Evolutionary conservation across 73 alveolate species (phyloP), one percentile per base, ranked within the genome.

Genomic region (Paramecium biaurelia): DNA sequence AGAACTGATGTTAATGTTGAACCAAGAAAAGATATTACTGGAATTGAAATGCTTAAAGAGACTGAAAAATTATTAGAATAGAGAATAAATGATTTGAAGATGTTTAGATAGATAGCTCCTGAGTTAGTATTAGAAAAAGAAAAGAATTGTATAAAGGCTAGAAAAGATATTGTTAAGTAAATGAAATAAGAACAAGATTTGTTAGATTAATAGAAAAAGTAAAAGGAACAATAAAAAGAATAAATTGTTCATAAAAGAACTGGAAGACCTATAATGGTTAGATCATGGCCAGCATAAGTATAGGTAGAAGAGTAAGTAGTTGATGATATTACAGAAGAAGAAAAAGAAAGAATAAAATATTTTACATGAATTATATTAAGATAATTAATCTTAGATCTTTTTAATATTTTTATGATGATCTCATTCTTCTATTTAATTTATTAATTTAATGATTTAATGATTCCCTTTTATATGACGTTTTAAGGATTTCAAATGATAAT

Each of bases 1-100:
- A 89, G 74, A 21, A 70, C 34, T 67, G 94, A 89, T 70, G 34
- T 47, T 32, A 82, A 63, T 68, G 23, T 26, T 12, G 94, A 89
- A 30, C 41, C 74, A 21, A 89, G 94, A 41, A 89, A 89, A 45
- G 94, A 89, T 45, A 89, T 89, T 11, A 89, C 79, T 1, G 94
- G 94, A 1, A 43, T 89, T 2, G 94, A 89, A 68, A 89, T 89
- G 63, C 26, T 89, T 4, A 89, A 72, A n/a, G 94, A 70, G 32
- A 37, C 58, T 7, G 85, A 85, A 43, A 79, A 47, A 79, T 8
- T 42, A 43, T 43, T 79, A 47, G 90, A 79, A 47, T 14, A 23
- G 20, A 14, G 72, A 23, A 79, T 79, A 41, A 38, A 41, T 30
- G 70, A 79, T 9, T 30, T 79, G 32, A 79, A 79, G 28, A 23